phyloP scores from a whole-genome alignment of 2,329 filamentous ascomycete genomes.

The Fusarium cicatricum region DNA sequence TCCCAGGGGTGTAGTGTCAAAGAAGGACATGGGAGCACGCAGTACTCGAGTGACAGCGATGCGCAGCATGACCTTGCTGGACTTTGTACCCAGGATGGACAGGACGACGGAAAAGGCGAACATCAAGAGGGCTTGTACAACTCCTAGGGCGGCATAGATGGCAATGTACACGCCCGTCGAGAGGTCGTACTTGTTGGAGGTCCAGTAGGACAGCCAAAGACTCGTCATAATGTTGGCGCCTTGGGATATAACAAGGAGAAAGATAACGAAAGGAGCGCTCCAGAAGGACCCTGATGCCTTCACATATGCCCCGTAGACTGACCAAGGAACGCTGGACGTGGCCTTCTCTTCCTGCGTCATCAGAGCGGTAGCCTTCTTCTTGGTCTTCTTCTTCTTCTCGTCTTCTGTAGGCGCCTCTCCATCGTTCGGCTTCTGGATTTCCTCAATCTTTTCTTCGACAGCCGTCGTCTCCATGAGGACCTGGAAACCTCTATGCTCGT shows the following conservation, averaged over 20 bases:
- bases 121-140: constrained; percentile 74
- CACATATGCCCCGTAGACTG: constrained; percentile 81
- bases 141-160: constrained; percentile 75
- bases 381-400: constrained; percentile 61
- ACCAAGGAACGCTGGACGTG: constrained; percentile 79
- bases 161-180: constrained; percentile 76
- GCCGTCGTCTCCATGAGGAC: constrained; percentile 87
- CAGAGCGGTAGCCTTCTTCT: constrained; percentile 66
- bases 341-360: constrained; percentile 80
- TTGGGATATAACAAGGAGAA: constrained; percentile 76
- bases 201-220: constrained; percentile 96
- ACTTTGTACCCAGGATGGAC: constrained; percentile 79
- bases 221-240: constrained; percentile 87
- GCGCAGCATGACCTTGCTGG: constrained; percentile 83
- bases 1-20: constrained; percentile 94
- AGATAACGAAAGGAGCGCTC: constrained; percentile 69
- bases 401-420: constrained; percentile 49
- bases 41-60: constrained; percentile 80
- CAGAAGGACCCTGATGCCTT: constrained; percentile 75
- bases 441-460: constrained; percentile 68
- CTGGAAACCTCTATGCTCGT: constrained; percentile 78
- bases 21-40: constrained; percentile 86
- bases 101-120: constrained; percentile 83
- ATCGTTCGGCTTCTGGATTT: constrained; percentile 57
- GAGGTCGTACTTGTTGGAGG: constrained; percentile 76